Base-by-base conservation (phyloP, 1,139 yeast genomes). In the Citeromyces siamensis region DNA sequence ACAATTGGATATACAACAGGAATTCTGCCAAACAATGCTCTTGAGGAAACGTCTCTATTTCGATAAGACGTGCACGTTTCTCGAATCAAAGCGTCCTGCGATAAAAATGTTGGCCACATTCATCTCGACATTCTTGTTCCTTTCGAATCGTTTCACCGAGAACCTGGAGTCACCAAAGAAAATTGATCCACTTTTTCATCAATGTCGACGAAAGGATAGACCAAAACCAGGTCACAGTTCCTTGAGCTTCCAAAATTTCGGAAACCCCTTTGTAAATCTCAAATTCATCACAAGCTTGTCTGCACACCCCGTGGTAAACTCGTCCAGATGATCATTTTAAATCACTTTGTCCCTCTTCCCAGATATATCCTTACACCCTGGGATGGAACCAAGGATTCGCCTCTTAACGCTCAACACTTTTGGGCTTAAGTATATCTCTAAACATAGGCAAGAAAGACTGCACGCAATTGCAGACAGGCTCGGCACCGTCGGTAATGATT, bases 71-170 rank as follows among this genome's bases (percentile, higher is more conserved):
- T 39, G 69, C 71, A 26, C 75, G 82, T 55, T 93, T 93, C 53
- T 86, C 97, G 68, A 46, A 54, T 93, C 98, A 55, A 79, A 90
- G 1, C 99, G 98, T n/a, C 99, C 98, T 3, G 94, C 79, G 29
- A 88, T 58, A 1, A 84, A 68, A 35, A 86, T 62, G 42, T 73
- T 68, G 33, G 62, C 53, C 2, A 43, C 42, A 0, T 43, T 26
- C 13, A 45, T 42, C n/a, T n/a, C n/a, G n/a, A 90, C 68, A 49
- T 84, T 79, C 55, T 93, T 90, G 52, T 85, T 83, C 38, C 80
- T 65, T 58, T 90, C 98, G 54, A 81, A 90, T 43, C 99, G 68
- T 55, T 90, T 90, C 38, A 90, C 68, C 13, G 95, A 83, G 29
- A 90, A 58, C 45, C 84, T n/a, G 70, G 43, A 60, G 73, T 9